phyloP scores from a whole-genome alignment of 768 basidiomycete genomes.

The Trametes cingulata region DNA sequence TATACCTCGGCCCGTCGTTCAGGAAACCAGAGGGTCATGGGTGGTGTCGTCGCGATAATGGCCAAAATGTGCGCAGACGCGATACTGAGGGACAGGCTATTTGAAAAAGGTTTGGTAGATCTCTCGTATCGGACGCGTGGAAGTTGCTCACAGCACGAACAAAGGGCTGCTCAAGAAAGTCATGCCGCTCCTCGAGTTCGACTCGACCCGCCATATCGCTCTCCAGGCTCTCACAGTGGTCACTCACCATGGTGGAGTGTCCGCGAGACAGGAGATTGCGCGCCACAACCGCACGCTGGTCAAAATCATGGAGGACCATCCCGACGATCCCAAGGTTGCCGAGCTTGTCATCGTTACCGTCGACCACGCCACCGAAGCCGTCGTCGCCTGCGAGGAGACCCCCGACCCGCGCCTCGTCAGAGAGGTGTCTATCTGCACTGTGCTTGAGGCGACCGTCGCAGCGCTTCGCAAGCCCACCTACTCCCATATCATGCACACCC shows the following conservation, averaged over 20 bases:
- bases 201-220: conserved; percentile 34
- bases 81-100: conserved; percentile 20
- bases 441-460: conserved; percentile 45
- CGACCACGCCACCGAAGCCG: conserved; percentile 48
- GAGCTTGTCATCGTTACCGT: conserved; percentile 53
- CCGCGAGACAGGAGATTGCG: conserved; percentile 51
- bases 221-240: conserved; percentile 55
- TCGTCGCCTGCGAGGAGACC: conserved; percentile 18
- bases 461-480: conserved; percentile 44
- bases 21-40: conserved; percentile 44
- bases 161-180: conserved; percentile 2
- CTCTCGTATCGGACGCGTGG: not conserved
- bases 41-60: conserved; percentile 21
- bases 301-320: conserved; percentile 44
- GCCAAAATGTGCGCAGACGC: conserved; percentile 22
- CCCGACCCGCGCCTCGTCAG: conserved; percentile 41
- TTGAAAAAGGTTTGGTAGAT: conserved; percentile 10
- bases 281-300: conserved; percentile 41
- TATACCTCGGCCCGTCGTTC: conserved; percentile 39
- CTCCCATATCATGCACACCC: conserved; percentile 45
- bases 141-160: not conserved
- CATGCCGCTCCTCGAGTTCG: conserved; percentile 10
- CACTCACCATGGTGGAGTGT: conserved; percentile 57
- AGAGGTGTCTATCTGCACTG: conserved; percentile 35
- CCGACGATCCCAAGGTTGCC: conserved; percentile 47